These are phyloP conservation scores for Blastocystis sp. DNA, from an alignment of 352 stramenopile genomes.

Conservation along the genomic window DNA sequence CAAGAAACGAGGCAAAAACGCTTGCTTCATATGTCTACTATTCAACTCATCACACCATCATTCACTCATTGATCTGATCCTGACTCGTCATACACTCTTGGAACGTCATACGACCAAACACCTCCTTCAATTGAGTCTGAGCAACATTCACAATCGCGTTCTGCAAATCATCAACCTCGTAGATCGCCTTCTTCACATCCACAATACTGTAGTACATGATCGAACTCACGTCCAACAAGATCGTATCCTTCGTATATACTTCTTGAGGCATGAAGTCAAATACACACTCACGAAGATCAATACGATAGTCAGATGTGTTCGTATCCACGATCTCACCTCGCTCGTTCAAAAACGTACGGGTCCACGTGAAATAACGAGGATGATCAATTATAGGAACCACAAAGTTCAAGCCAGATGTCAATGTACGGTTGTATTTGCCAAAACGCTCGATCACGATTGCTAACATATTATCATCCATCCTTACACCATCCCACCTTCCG, in stretches of 20 bases:
- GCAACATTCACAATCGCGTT: constrained; percentile 72
- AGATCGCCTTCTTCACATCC: constrained; percentile 72
- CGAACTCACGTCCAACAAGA: constrained; percentile 71
- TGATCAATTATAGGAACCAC: constrained; percentile 71
- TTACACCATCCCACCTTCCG: constrained; percentile 20
- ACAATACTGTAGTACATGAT: constrained; percentile 73
- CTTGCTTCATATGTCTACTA: constrained; percentile 71
- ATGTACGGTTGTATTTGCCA: constrained; percentile 70
- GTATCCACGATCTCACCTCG: constrained; percentile 60
- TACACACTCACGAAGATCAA: constrained; percentile 72
- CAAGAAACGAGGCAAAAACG: constrained; percentile 71
- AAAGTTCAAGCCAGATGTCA: constrained; percentile 71
- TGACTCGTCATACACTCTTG: constrained; percentile 72
- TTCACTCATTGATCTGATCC: constrained; percentile 71
- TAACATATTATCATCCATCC: constrained; percentile 21
- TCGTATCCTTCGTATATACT: constrained; percentile 72
- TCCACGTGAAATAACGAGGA: constrained; percentile 71
- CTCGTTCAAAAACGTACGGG: constrained; percentile 32
- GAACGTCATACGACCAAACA: constrained; percentile 73
- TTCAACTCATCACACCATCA: background rate
- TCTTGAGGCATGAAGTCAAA: constrained; percentile 72
- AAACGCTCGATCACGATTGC: constrained; percentile 73
- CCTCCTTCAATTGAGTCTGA: constrained; percentile 73
- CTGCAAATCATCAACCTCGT: constrained; percentile 73
- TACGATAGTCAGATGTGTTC: constrained; percentile 70